Base-by-base conservation (phyloP, 768 basidiomycete species). In the Amanita rubescens region DNA sequence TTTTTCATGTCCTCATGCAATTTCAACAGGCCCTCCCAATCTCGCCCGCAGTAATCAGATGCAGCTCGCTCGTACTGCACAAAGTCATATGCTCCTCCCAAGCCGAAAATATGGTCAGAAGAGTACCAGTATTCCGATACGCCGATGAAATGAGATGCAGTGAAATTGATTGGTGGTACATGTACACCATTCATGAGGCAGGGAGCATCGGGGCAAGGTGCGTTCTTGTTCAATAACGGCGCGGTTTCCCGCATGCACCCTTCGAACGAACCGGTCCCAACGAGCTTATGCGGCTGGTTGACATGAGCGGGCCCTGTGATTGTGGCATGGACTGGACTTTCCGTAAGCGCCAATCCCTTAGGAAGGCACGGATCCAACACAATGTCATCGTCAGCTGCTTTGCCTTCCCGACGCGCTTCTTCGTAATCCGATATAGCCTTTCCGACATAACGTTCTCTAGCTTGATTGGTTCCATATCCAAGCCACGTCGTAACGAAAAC, bases 61-160 rank as follows among this genome's bases (percentile, higher is more conserved):
- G 96, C 96, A 14, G 92, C 92, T 39, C 87, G 86, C 66, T 98
- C 95, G 68, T 95, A 99, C 65, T 95, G 87, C 24, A 93, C 90
- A 64, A 91, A 95, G 66, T 98, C 90, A 72, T 97, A 99, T 19
- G 93, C 78, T 2, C 96, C 96, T 19, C 94, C 94, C 2, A 97
- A 78, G 1, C 90, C 91, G 61, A 96, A 93, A 45, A 97, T 87
- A 66, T 98, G 94, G 61, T 99, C 94, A 9, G 94, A 92, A 22
- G 95, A 97, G 69, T 97, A 98, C 95, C 95, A 99, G 66, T 98
- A 99, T 67, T 99, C 96, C 12, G 92, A 94, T 35, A 99, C 85
- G 3, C 96, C 96, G 60, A 99, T 96, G 67, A 98, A 99, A 52
- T 86, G 87, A 11, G 90, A 91, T 32, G 85, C 90, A 35, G 82